These are phyloP conservation scores for Elsinoe arachidis DNA, from an alignment of 2,329 filamentous ascomycete genomes.

Conservation along the genomic window DNA sequence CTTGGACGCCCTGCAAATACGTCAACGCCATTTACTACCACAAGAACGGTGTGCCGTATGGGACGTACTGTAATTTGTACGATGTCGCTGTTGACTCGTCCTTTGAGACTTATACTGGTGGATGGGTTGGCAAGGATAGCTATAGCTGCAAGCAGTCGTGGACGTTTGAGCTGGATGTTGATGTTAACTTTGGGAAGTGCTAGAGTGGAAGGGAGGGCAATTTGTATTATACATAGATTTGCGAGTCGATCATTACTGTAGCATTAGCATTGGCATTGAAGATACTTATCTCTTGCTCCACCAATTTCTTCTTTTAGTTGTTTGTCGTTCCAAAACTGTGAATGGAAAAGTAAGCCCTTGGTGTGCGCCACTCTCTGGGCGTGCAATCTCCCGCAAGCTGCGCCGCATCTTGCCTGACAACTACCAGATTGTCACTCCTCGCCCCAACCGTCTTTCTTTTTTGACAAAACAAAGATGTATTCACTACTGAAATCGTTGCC, in stretches of 20 bases:
- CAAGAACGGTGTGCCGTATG: constrained; percentile 21
- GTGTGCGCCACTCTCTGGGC: no score
- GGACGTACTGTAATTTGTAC: constrained; percentile 26
- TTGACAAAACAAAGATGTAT: no score
- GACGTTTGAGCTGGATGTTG: constrained; percentile 17
- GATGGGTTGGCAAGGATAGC: constrained; percentile 16
- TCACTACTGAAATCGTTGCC: no score
- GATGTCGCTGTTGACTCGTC: constrained; percentile 14
- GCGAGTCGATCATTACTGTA: not conserved
- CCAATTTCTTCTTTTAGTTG: no score
- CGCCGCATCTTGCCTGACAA: no score
- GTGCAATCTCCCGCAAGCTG: no score
- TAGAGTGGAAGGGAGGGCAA: not conserved
- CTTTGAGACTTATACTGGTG: constrained; percentile 19
- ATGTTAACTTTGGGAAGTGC: constrained; percentile 10
- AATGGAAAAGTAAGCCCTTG: no score
- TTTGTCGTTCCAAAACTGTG: no score
- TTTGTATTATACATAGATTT: constrained; percentile 1
- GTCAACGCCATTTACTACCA: constrained; percentile 26
- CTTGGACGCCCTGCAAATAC: constrained; percentile 23
- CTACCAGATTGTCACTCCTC: no score
- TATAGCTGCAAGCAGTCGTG: constrained; percentile 21
- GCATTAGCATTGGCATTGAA: no score
- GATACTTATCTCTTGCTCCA: no score
- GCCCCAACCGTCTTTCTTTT: no score